Evolutionary conservation across 345 rosid genomes (phyloP).

Genomic region (Lepidium sativum): DNA sequence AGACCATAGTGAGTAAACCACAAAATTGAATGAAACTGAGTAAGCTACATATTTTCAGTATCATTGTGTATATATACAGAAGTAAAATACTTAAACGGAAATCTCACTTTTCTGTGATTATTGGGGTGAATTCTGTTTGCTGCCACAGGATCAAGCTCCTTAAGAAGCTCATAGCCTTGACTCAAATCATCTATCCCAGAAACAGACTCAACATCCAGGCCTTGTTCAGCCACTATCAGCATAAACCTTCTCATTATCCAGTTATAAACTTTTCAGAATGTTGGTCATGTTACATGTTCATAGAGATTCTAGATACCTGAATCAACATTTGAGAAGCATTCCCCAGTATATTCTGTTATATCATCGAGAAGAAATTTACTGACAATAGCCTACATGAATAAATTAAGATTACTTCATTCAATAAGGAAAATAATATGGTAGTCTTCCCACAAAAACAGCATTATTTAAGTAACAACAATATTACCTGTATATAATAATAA

Average conservation of each 20-base stretch:
- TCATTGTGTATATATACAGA: not conserved
- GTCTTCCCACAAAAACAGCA: not conserved
- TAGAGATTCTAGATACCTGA: slow-evolving; percentile 37
- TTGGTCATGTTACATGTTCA: not conserved
- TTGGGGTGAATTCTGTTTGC: slow-evolving; percentile 91
- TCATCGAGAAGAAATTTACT: slow-evolving; percentile 81
- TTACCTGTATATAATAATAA: slow-evolving; percentile 88
- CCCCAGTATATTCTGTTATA: slow-evolving; percentile 33
- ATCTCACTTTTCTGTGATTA: slow-evolving; percentile 67
- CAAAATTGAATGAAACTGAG: not conserved
- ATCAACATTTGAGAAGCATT: slow-evolving; percentile 16
- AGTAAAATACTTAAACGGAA: not conserved
- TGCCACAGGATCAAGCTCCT: slow-evolving; percentile 77
- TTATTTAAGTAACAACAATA: not conserved
- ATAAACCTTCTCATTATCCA: not conserved
- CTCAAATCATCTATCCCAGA: slow-evolving; percentile 22
- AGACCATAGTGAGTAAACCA: slow-evolving; percentile 1
- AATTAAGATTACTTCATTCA: not conserved
- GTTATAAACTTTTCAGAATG: not conserved
- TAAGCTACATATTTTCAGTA: not conserved
- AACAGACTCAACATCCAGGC: slow-evolving; percentile 23
- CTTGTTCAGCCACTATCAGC: slow-evolving; percentile 32
- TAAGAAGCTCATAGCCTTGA: slow-evolving; percentile 51
- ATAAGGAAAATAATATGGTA: not conserved
- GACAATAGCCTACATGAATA: slow-evolving; percentile 56